These are phyloP conservation scores for Ganoderma meredithae DNA, from an alignment of 1,284 basidiomycete species.

Conservation along the genomic window DNA sequence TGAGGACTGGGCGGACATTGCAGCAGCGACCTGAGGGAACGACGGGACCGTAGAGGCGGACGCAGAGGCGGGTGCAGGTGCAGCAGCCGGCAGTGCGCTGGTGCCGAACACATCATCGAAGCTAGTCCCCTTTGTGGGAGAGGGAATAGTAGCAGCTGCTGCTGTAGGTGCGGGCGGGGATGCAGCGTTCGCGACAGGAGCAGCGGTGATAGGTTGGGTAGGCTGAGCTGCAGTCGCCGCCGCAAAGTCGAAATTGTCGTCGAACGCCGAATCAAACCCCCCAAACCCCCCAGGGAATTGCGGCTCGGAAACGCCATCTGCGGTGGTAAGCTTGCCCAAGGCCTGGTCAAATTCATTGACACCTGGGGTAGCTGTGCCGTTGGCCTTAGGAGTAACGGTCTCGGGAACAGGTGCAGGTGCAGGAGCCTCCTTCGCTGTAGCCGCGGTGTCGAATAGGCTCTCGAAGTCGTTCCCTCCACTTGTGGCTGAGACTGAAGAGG, in stretches of 20 bases:
- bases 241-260: conserved; percentile 88
- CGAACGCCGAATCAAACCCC: conserved; percentile 75
- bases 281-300: conserved; percentile 49
- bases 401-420: conserved; percentile 29
- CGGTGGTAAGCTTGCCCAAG: conserved; percentile 59
- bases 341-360: conserved; percentile 80
- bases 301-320: conserved; percentile 45
- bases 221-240: conserved; percentile 51
- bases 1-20: conserved; percentile 29
- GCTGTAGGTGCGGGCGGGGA: conserved; percentile 27
- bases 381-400: conserved; percentile 31
- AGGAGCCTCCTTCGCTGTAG: conserved; percentile 24
- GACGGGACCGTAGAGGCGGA: conserved; percentile 29
- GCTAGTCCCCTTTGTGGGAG: conserved; percentile 14
- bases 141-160: conserved; percentile 5
- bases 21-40: conserved; percentile 20
- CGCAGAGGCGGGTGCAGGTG: conserved; percentile 32
- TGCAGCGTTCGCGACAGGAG: conserved; percentile 26
- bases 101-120: conserved; percentile 39
- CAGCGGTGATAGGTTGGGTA: conserved; percentile 21
- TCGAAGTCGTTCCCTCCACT: conserved; percentile 18
- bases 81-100: conserved; percentile 33
- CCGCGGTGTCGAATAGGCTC: conserved; percentile 34
- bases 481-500: conserved; percentile 8
- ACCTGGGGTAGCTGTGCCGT: conserved; percentile 43